Evolutionary conservation across 2,329 filamentous ascomycete genomes (phyloP).

Genomic region (Diaporthe eres): DNA sequence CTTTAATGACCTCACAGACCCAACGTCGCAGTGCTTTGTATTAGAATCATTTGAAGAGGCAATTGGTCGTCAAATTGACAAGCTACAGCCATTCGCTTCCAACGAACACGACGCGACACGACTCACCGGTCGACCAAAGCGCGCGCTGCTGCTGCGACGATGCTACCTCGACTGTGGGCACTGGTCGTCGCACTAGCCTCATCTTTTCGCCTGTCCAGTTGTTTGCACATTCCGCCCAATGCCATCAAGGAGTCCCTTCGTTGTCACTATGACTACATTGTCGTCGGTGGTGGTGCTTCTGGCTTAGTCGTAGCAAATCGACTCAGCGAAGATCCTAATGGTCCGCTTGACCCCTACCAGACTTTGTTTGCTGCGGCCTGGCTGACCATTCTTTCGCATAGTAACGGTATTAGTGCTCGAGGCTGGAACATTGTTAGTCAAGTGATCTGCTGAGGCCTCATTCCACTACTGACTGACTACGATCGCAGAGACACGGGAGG

Average conservation of each 20-base stretch:
- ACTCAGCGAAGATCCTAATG: slow-evolving; percentile 55
- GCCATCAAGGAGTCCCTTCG: slow-evolving; percentile 24
- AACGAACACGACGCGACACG: background rate
- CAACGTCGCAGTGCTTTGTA: background rate
- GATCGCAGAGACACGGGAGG: slow-evolving; percentile 39
- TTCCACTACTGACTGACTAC: background rate
- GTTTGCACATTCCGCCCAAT: slow-evolving; percentile 34
- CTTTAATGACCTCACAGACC: background rate
- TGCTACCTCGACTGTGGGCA: background rate
- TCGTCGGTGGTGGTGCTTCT: slow-evolving; percentile 62
- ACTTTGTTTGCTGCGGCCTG: background rate
- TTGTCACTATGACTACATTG: slow-evolving; percentile 53
- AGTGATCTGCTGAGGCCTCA: background rate
- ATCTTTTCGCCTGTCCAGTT: slow-evolving; percentile 1
- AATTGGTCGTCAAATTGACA: background rate
- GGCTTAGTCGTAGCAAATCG: slow-evolving; percentile 60
- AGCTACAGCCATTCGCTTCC: too few relatives aligned
- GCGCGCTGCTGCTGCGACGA: background rate
- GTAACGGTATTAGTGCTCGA: slow-evolving; percentile 44
- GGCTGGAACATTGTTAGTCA: slow-evolving; percentile 43
- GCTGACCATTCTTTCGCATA: slow-evolving; percentile 11
- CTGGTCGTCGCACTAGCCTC: slow-evolving; percentile 9
- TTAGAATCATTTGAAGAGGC: background rate
- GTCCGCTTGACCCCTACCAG: slow-evolving; percentile 20
- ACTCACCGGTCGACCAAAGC: background rate